Conservation (phyloP, 1,284 basidiomycete genomes). For the Melampsora larici-populina region DNA sequence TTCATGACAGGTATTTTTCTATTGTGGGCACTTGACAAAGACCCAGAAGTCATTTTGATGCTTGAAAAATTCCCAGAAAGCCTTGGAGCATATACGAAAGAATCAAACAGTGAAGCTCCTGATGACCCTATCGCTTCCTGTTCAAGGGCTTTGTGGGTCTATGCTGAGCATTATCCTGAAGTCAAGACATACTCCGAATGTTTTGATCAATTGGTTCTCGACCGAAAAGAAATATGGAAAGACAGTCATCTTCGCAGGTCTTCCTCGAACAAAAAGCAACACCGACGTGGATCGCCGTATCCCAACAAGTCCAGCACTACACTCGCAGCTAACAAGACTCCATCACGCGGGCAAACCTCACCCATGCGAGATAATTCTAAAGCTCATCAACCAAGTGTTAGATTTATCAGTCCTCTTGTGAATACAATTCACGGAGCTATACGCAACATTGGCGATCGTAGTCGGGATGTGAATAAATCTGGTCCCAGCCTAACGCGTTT, state of each 20-base stretch:
- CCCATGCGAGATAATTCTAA: too few species aligned
- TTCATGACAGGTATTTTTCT: constrained; percentile 38
- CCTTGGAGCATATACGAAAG: too few species aligned
- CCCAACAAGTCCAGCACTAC: too few species aligned
- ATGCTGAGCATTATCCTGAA: constrained; percentile 34
- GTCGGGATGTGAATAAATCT: background rate
- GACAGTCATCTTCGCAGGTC: background rate
- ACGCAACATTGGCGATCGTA: too few species aligned
- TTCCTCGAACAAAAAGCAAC: background rate
- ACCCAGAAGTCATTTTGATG: constrained; percentile 6
- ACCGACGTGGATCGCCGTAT: background rate
- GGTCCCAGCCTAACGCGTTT: background rate
- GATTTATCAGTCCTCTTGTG: too few species aligned
- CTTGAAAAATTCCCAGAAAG: background rate
- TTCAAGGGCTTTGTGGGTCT: constrained; percentile 26
- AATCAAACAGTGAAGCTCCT: background rate
- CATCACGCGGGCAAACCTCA: too few species aligned
- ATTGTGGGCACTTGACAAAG: constrained; percentile 31
- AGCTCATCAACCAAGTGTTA: too few species aligned
- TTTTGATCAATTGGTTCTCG: constrained; percentile 18
- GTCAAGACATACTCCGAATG: constrained; percentile 28
- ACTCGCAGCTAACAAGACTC: too few species aligned
- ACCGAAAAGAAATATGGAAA: background rate
- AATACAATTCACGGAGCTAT: too few species aligned
- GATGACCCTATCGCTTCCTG: constrained; percentile 12